phyloP scores from a whole-genome alignment of 768 basidiomycete genomes.

The Suillus alpinus region DNA sequence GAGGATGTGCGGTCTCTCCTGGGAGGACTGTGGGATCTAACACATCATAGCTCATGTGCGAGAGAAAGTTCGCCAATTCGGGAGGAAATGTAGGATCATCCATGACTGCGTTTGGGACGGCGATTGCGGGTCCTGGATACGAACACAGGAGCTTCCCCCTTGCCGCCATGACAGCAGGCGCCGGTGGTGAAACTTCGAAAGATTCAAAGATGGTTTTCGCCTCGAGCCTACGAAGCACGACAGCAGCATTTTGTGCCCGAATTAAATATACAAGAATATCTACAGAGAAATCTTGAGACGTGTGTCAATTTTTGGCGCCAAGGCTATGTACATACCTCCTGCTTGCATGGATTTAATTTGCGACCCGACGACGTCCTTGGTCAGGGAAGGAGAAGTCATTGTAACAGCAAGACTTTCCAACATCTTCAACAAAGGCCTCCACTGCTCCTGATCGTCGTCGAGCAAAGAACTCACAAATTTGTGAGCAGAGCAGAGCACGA shows the following conservation, averaged over 20 bases:
- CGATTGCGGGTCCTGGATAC: conserved; percentile 44
- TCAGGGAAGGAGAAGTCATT: conserved; percentile 4
- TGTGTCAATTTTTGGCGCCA: not conserved
- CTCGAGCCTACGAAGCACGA: conserved; percentile 33
- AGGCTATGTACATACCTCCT: conserved; percentile 19
- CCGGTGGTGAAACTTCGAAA: conserved; percentile 42
- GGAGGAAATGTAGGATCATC: conserved; percentile 28
- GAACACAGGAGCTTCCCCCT: conserved; percentile 42
- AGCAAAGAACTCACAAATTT: conserved; percentile 14
- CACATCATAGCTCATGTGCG: conserved; percentile 28
- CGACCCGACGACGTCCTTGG: not conserved
- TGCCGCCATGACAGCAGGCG: conserved; percentile 31
- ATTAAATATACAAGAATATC: conserved; percentile 38
- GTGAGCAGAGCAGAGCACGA: conserved; percentile 16
- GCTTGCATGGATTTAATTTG: conserved; percentile 19
- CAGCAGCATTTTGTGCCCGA: conserved; percentile 46
- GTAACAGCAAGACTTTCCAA: conserved; percentile 4
- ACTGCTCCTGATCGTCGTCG: conserved; percentile 12
- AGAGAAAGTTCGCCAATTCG: conserved; percentile 39
- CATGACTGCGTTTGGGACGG: conserved; percentile 28
- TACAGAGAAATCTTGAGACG: conserved; percentile 13
- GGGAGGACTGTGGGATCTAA: conserved; percentile 27
- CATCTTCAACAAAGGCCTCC: conserved; percentile 27
- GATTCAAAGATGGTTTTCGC: conserved; percentile 35
- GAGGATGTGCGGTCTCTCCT: conserved; percentile 31